Evolutionary conservation across 768 basidiomycete genomes (phyloP), one percentile per base, ranked within the genome.

Genomic region (Rhodotorula sphaerocarpa): DNA sequence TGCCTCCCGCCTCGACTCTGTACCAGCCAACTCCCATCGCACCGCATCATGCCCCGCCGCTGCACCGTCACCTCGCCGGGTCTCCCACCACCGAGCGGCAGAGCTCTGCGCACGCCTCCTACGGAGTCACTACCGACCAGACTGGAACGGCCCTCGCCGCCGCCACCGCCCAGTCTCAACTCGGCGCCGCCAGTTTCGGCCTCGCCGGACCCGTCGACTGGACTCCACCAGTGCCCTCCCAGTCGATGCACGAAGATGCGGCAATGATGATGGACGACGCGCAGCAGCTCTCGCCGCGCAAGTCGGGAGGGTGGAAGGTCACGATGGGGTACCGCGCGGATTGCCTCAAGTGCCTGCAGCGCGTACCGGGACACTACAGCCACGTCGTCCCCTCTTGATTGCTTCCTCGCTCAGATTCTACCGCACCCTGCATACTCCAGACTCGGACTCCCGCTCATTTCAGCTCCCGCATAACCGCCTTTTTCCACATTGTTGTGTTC

Each of bases 281-380:
- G 27, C n/a, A 27, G 10, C 18, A 21, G 27, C 14, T n/a, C n/a
- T n/a, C n/a, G n/a, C 27, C 31, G 42, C 28, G 44, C 3, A 12
- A 5, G 28, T 28, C 7, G 27, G 51, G 66, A 11, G 62, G 62
- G 16, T 56, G 61, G 59, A 60, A 57, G 27, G 43, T 68, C 43
- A 60, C 66, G 51, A 63, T 68, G 59, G 66, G 66, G 6, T 68
- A 39, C 28, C 39, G 66, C 20, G 25, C 58, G 1, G 66, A 68
- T 48, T 68, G 66, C n/a, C 47, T 57, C 23, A 61, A 60, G 48
- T 68, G 66, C 25, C 7, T 25, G 33, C 31, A 45, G 33, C 18
- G 57, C 20, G 39, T 59, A 9, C 61, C 57, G 50, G 65, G 66
- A 3, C 66, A 67, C 47, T 67, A 59, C 57, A 48, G n/a, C 3